phyloP scores from a whole-genome alignment of 108 stramenopile species.

The Poteriospumella lacustris region DNA sequence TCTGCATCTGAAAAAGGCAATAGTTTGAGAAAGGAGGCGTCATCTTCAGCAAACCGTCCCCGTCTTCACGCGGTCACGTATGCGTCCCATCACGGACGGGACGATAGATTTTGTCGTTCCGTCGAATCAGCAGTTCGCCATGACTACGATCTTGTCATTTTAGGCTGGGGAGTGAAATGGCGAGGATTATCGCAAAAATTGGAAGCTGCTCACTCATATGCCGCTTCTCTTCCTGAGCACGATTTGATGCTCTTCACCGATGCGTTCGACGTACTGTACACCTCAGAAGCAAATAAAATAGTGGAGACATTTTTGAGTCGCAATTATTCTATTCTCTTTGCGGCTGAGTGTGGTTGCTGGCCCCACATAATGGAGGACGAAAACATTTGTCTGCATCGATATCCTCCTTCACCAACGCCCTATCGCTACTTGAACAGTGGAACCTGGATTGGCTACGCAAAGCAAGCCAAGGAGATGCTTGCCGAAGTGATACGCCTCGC shows the following conservation, averaged over 20 bases:
- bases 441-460: slow-evolving; percentile 25
- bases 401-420: slow-evolving; percentile 30
- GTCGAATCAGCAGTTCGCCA: slow-evolving; percentile 33
- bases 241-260: slow-evolving; percentile 35
- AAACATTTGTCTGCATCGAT: slow-evolving; percentile 15
- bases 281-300: not conserved
- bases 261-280: slow-evolving; percentile 36
- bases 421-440: slow-evolving; percentile 39
- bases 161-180: slow-evolving; percentile 40
- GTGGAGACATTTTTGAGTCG: not conserved
- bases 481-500: not conserved
- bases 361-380: slow-evolving; percentile 37
- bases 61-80: slow-evolving; percentile 32
- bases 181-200: slow-evolving; percentile 36
- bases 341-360: slow-evolving; percentile 39
- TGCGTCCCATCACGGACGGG: slow-evolving; percentile 31
- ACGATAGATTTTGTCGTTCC: slow-evolving; percentile 36
- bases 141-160: slow-evolving; percentile 8
- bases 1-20: too few species aligned
- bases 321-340: not conserved
- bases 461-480: not conserved
- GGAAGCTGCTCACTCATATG: not conserved
- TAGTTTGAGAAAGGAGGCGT: too few species aligned
- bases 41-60: too few species aligned
- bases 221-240: not conserved